phyloP scores from a whole-genome alignment of 2,329 filamentous ascomycete species.

The Cordyceps militaris region DNA sequence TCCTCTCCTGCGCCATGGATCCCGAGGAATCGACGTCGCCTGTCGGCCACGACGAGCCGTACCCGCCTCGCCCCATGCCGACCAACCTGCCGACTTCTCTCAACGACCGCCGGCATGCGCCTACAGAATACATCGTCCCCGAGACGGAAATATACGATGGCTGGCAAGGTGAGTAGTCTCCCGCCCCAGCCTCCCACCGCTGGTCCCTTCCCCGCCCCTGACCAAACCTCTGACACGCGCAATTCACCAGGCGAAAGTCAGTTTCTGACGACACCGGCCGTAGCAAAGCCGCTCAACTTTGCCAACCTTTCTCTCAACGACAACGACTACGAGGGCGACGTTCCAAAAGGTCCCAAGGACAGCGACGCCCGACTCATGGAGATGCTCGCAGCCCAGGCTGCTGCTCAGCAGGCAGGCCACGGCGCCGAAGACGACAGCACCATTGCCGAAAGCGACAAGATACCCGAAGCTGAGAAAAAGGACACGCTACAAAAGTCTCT shows the following conservation, averaged over 20 bases:
- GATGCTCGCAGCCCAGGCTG: conserved; percentile 90
- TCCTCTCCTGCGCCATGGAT: conserved; percentile 43
- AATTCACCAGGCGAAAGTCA: conserved; percentile 73
- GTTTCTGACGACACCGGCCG: conserved; percentile 79
- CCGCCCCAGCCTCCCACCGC: conserved; percentile 8
- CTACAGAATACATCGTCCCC: conserved; percentile 53
- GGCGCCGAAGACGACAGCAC: conserved; percentile 73
- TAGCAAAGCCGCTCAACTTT: conserved; percentile 79
- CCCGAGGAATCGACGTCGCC: conserved; percentile 42
- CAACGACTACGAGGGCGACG: conserved; percentile 60
- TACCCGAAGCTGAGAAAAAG: conserved; percentile 70
- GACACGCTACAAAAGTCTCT: conserved; percentile 78
- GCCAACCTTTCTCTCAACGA: conserved; percentile 76
- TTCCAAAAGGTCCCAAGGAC: conserved; percentile 52
- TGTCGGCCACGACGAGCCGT: conserved; percentile 31
- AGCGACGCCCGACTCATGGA: conserved; percentile 87
- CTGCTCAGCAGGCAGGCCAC: conserved; percentile 64
- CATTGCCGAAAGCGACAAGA: conserved; percentile 65
- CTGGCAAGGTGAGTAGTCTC: conserved; percentile 69
- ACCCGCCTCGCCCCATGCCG: conserved; percentile 52
- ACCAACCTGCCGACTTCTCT: conserved; percentile 84
- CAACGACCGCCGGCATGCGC: conserved; percentile 71
- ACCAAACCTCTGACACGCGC: conserved; percentile 20
- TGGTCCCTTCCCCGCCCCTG: neutral
- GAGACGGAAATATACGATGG: conserved; percentile 99